phyloP scores from a whole-genome alignment of 2,329 filamentous ascomycete species.

The Botrytis cinerea region DNA sequence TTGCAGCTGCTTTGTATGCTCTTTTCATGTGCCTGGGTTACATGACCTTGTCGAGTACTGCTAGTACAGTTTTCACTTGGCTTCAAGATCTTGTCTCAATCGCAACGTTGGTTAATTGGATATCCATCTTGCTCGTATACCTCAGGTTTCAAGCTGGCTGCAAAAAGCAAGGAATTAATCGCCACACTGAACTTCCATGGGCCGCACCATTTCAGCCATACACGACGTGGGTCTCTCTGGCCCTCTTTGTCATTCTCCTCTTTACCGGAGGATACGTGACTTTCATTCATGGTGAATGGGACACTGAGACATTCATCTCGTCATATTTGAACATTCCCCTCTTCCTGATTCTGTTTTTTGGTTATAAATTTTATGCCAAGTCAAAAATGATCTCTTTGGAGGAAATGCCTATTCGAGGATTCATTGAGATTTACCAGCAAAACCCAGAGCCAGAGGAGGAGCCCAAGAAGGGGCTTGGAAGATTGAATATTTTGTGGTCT shows the following conservation, averaged over 20 bases:
- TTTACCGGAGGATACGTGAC: slow-evolving; percentile 69
- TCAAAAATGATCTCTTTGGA: slow-evolving; percentile 46
- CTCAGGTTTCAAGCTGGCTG: slow-evolving; percentile 57
- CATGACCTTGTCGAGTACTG: slow-evolving; percentile 62
- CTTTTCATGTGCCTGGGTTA: slow-evolving; percentile 65
- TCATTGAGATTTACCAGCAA: slow-evolving; percentile 42
- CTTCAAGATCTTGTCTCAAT: slow-evolving; percentile 62
- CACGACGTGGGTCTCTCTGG: slow-evolving; percentile 60
- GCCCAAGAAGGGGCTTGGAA: slow-evolving; percentile 35
- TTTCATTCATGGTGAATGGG: slow-evolving; percentile 62
- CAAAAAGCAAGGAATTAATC: slow-evolving; percentile 55
- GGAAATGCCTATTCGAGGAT: slow-evolving; percentile 45
- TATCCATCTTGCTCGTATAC: slow-evolving; percentile 59
- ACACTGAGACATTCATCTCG: slow-evolving; percentile 58
- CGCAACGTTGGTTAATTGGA: slow-evolving; percentile 66
- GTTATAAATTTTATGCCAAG: slow-evolving; percentile 56
- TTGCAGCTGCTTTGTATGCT: slow-evolving; percentile 56
- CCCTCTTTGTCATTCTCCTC: slow-evolving; percentile 63
- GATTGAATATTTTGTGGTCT: slow-evolving; percentile 44
- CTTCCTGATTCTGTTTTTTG: slow-evolving; percentile 47
- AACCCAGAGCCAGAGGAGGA: slow-evolving; percentile 43
- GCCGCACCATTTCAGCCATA: slow-evolving; percentile 48
- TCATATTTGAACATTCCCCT: slow-evolving; percentile 57
- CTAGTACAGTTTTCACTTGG: slow-evolving; percentile 65
- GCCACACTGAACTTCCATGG: slow-evolving; percentile 56